These are phyloP conservation scores for Talaromyces sp. DNA, from an alignment of 2,329 filamentous ascomycete species.

Conservation along the genomic window DNA sequence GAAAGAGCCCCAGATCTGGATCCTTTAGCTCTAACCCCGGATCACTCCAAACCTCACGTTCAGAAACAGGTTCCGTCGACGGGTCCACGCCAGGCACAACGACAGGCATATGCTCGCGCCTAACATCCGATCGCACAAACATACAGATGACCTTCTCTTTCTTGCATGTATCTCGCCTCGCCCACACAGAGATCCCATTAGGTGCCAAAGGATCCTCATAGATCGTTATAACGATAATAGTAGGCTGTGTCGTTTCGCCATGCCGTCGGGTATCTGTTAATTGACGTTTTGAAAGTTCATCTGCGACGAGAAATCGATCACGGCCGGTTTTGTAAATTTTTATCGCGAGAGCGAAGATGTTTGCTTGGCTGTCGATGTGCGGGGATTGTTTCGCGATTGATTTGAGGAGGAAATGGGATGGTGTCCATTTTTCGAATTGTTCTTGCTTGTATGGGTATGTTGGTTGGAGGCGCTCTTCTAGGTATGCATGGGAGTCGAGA, in stretches of 20 bases:
- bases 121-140: too few relatives aligned
- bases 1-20: too few relatives aligned
- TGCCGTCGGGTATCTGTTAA: not conserved
- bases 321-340: not conserved
- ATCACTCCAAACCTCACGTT: too few relatives aligned
- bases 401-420: not conserved
- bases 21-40: too few relatives aligned
- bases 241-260: not conserved
- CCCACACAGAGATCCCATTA: not conserved
- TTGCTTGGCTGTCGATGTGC: not conserved
- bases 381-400: not conserved
- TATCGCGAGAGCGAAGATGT: not conserved
- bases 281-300: not conserved
- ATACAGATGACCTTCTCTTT: too few relatives aligned
- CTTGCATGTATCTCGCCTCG: not conserved
- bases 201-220: not conserved
- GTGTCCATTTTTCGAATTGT: not conserved
- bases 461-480: too few relatives aligned
- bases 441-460: slow-evolving; percentile 5
- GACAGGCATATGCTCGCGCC: too few relatives aligned
- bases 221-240: not conserved
- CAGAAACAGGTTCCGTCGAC: too few relatives aligned
- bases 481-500: too few relatives aligned
- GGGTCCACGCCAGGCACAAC: too few relatives aligned
- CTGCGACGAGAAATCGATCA: not conserved